These are phyloP conservation scores for Trametes coccinea DNA, from an alignment of 768 basidiomycete species.

Conservation along the genomic window DNA sequence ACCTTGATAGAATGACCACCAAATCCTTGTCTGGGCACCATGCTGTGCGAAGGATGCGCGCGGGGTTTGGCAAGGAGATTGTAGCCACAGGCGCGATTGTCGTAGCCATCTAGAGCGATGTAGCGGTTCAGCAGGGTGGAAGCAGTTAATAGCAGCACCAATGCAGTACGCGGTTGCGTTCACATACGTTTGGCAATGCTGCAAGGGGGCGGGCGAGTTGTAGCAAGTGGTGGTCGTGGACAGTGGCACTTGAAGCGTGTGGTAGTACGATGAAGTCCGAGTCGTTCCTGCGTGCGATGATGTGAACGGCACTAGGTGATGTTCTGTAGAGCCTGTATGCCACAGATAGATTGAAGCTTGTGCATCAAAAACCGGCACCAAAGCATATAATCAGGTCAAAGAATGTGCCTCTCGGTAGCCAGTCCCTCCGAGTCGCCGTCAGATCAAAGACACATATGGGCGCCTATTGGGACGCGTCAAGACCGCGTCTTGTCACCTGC, in stretches of 20 bases:
- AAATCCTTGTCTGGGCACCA: constrained; percentile 89
- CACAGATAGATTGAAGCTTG: background rate
- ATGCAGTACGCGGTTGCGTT: background rate
- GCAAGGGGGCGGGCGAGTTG: too few species aligned
- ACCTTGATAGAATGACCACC: constrained; percentile 62
- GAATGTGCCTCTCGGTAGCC: constrained; percentile 5
- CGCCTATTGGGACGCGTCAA: background rate
- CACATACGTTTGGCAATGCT: background rate
- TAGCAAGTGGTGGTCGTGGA: too few species aligned
- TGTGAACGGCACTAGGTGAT: background rate
- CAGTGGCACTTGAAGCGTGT: too few species aligned
- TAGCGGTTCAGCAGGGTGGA: background rate
- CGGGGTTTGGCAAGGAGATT: constrained; percentile 55
- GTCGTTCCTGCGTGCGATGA: too few species aligned
- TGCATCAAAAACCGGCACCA: constrained; percentile 9
- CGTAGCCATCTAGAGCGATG: constrained; percentile 10
- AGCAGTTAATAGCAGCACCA: too few species aligned
- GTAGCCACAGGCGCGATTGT: constrained; percentile 58
- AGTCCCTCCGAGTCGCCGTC: background rate
- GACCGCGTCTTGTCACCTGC: too few species aligned
- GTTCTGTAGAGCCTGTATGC: background rate
- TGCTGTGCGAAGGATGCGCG: constrained; percentile 59
- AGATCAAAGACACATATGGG: background rate
- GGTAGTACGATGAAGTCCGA: too few species aligned
- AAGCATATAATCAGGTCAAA: constrained; percentile 7